Evolutionary conservation across 176 grass and related monocot species (phyloP), one percentile per base, ranked within the genome.

Genomic region (Miscanthus lutarioriparius): DNA sequence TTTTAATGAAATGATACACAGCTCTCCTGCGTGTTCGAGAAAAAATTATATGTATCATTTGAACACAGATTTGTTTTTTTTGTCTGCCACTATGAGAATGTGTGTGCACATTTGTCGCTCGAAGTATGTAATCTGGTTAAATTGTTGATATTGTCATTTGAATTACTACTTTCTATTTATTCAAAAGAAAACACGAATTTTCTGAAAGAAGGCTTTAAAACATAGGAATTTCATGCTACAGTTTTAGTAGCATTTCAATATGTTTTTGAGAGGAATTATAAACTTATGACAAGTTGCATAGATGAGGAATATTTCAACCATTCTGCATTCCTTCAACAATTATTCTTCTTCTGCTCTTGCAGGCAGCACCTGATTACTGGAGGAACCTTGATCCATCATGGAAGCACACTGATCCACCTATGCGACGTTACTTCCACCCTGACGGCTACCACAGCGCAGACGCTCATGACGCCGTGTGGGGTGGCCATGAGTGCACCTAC

Each of bases 321-420:
- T 75, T 35, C 11, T 65, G 41, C 22, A 44, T 19, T 19, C 74
- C 8, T 75, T 23, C 27, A 75, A 25, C 22, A 28, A 26, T 16
- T 47, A 3, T 12, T 62, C 58, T 30, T 26, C 45, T 69, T 79
- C 23, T 79, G 63, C 77, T 79, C 49, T 67, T 93, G 66, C 95
- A 92, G 95, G 82, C 88, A 86, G 92, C 95, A 47, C 95, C 95
- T 64, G 95, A 92, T 36, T 97, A 94, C 83, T 97, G 92, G 92
- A 90, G 90, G 56, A 92, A 92, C 71, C 88, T 97, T 37, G 95
- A 97, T 80, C 95, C 92, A 5, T 91, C 88, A 75, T 94, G 92
- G 95, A 91, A 89, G 79, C 87, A 82, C 59, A 97, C 86, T 6
- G 92, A 90, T 59, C 95, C 90, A 62, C 88, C 92, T 45, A 97